Evolutionary conservation across 169 alveolate genomes (phyloP), one percentile per base, ranked within the genome.

Genomic region (Babesia ovata): DNA sequence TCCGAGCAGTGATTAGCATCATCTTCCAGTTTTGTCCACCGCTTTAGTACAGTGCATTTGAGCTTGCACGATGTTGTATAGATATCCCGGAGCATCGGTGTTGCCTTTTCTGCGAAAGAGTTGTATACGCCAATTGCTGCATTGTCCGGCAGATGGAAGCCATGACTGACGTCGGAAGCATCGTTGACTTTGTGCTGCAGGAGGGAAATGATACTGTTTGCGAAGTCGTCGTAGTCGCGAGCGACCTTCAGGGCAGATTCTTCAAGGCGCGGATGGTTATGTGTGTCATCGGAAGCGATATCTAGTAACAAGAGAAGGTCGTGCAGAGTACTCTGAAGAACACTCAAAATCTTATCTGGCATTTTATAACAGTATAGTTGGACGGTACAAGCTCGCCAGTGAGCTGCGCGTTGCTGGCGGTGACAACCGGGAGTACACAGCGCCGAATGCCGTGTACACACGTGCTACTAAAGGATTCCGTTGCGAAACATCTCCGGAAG

Each of bases 241-340:
- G 46, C 66, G 21, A 54, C 21, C 22, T 67, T 50, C 8, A 50
- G 65, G 14, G 65, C 53, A 53, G 66, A 52, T 13, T 50, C 76
- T 53, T 42, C 54, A 17, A 67, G 2, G 24, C 0, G 33, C 49
- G 8, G 46, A 7, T 26, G 42, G 24, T 66, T 21, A 7, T 13
- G 60, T 24, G 21, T 63, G 7, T 66, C 54, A 11, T 0, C 22
- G 19, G 69, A 17, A 33, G 22, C 50, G 45, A 16, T 14, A 16
- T 66, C 63, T 53, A 66, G 24, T 42, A 26, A 17, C 16, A 63
- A 46, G 12, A 26, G 36, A 17, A 66, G 58, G 39, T 21, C 50
- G 26, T 16, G 63, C 26, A 48, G 44, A 16, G 26, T 44, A 2
- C 6, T 17, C 24, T 50, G 2, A 28, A 66, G 14, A 10, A 19